A percentile compares a stretch with the other conserved stretches of the same genome.
Evolutionary conservation across 1,139 yeast species (phyloP).

Genomic region (Pichia sp.): DNA sequence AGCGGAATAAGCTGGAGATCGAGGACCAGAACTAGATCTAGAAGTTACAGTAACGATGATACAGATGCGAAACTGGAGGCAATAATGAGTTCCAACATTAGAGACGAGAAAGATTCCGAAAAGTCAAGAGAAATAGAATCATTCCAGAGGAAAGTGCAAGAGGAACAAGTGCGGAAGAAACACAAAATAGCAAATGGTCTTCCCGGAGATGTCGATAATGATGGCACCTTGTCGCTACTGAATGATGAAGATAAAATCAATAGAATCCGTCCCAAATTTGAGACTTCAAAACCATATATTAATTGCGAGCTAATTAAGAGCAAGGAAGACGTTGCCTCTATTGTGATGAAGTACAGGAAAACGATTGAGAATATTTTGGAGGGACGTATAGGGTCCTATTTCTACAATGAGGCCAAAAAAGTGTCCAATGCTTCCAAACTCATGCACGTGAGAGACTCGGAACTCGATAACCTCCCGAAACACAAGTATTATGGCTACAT

Average conservation of each 20-base stretch:
- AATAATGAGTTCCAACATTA: no score
- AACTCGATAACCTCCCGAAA: conserved; percentile 42
- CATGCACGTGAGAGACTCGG: conserved; percentile 40
- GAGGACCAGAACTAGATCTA: no score
- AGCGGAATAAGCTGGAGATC: no score
- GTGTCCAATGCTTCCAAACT: conserved; percentile 33
- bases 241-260: conserved; percentile 2
- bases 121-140: no score
- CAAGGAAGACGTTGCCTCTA: conserved; percentile 21
- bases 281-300: conserved; percentile 13
- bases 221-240: conserved; percentile 6
- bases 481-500: conserved; percentile 49
- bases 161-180: no score
- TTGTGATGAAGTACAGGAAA: conserved; percentile 29
- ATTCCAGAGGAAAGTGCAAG: no score
- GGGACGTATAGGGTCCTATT: conserved; percentile 40
- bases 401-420: conserved; percentile 41
- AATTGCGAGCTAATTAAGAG: conserved; percentile 11
- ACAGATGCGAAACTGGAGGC: no score
- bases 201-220: not conserved
- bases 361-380: conserved; percentile 37
- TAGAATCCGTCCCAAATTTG: not conserved
- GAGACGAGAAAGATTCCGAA: no score
- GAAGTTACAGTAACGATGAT: no score
- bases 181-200: no score